These are phyloP conservation scores for Fraxinus pennsylvanica DNA, from an alignment of 257 asterid species.

Conservation along the genomic window DNA sequence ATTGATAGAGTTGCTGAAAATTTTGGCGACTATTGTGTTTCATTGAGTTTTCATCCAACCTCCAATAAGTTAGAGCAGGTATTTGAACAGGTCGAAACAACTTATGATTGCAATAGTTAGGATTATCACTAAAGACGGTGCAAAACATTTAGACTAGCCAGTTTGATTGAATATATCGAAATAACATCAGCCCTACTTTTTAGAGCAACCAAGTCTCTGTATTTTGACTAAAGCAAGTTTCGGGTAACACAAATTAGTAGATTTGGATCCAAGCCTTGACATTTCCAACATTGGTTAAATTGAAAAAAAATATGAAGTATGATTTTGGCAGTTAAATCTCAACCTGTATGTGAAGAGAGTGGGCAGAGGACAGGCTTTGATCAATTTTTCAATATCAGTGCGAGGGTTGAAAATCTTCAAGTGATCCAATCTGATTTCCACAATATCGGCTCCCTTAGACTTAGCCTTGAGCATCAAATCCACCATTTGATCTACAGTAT, in stretches of 20 bases:
- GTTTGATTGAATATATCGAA: background rate
- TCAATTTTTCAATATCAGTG: constrained; percentile 53
- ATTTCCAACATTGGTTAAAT: background rate
- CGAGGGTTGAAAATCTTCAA: constrained; percentile 62
- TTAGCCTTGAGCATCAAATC: constrained; percentile 71
- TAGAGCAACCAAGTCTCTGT: background rate
- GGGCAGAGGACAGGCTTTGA: constrained; percentile 81
- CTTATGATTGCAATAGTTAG: too few relatives aligned
- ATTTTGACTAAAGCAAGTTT: background rate
- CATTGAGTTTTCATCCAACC: too few relatives aligned
- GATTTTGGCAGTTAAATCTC: constrained; percentile 20
- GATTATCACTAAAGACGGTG: too few relatives aligned
- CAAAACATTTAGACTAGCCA: background rate
- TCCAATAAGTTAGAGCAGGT: too few relatives aligned
- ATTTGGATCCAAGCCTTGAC: background rate
- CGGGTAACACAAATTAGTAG: background rate
- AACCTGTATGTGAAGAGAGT: constrained; percentile 98
- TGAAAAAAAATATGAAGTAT: background rate
- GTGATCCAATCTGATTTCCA: constrained; percentile 85
- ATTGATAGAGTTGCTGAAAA: too few relatives aligned
- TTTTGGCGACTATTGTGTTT: too few relatives aligned
- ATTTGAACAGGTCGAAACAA: too few relatives aligned
- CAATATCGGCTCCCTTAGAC: constrained; percentile 84
- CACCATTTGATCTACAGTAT: constrained; percentile 71
- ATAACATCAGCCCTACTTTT: background rate